phyloP scores from a whole-genome alignment of 805 yeast genomes.

The Hermanozyma aechmeae region DNA sequence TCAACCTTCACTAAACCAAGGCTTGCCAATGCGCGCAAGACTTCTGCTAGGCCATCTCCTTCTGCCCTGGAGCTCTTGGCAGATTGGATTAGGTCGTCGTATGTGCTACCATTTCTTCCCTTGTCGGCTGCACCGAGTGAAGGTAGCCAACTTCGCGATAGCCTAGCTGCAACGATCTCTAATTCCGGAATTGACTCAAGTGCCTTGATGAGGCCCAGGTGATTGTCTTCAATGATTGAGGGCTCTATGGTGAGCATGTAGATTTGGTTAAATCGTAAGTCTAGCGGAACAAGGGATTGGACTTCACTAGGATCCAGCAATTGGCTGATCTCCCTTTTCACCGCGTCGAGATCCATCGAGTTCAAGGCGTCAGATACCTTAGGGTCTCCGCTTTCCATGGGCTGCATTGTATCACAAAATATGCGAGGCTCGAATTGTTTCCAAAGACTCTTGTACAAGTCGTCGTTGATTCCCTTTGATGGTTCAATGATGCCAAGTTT shows the following conservation, averaged over 20 bases:
- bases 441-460: background rate
- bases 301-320: background rate
- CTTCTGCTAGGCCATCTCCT: no score
- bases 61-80: conserved; percentile 1
- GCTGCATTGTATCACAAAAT: no score
- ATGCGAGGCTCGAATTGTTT: no score
- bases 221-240: conserved; percentile 15
- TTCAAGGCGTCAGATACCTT: no score
- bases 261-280: background rate
- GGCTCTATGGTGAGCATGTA: conserved; percentile 16
- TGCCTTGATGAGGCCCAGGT: conserved; percentile 13
- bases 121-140: background rate
- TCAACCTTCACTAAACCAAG: no score
- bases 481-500: background rate
- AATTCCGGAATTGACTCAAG: conserved; percentile 14
- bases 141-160: conserved; percentile 4
- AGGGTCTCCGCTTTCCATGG: no score
- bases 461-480: background rate
- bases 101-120: background rate
- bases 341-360: background rate
- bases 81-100: background rate
- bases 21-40: no score
- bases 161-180: conserved; percentile 18
- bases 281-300: background rate
- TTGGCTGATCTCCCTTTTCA: background rate